phyloP scores from a whole-genome alignment of 441 rosid genomes.

The Cnidoscolus chayamansa region DNA sequence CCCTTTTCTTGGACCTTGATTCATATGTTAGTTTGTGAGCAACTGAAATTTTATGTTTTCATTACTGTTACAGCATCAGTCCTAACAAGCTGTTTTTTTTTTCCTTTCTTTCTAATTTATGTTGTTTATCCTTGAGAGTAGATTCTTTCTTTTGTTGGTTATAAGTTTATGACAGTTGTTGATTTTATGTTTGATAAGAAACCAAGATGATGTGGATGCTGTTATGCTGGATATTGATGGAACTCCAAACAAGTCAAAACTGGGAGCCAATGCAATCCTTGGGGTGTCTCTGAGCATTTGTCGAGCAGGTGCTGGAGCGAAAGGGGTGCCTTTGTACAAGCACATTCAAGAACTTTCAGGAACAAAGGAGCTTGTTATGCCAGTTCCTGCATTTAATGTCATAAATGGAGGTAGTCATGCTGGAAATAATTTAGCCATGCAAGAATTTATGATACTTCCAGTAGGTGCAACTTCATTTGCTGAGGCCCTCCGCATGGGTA shows the following conservation, averaged over 20 bases:
- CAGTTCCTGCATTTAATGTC: slow-evolving; percentile 94
- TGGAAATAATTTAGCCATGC: slow-evolving; percentile 96
- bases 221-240: slow-evolving; percentile 85
- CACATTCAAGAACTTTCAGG: slow-evolving; percentile 87
- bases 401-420: slow-evolving; percentile 96
- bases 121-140: not conserved
- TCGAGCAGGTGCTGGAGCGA: slow-evolving; percentile 94
- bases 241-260: slow-evolving; percentile 74
- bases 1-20: no score
- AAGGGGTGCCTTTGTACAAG: slow-evolving; percentile 80
- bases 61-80: not conserved
- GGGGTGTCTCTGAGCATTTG: slow-evolving; percentile 90
- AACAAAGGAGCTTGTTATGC: slow-evolving; percentile 91
- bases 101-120: not conserved
- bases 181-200: slow-evolving; percentile 37
- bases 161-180: not conserved
- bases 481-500: slow-evolving; percentile 85
- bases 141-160: not conserved
- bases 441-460: slow-evolving; percentile 92
- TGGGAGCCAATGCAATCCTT: slow-evolving; percentile 90
- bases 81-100: no score
- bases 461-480: slow-evolving; percentile 86
- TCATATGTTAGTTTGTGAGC: no score
- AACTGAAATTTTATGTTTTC: no score
- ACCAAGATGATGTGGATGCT: slow-evolving; percentile 84